These are phyloP conservation scores for Euphorbia corollata DNA, from an alignment of 441 rosid species.

Conservation along the genomic window DNA sequence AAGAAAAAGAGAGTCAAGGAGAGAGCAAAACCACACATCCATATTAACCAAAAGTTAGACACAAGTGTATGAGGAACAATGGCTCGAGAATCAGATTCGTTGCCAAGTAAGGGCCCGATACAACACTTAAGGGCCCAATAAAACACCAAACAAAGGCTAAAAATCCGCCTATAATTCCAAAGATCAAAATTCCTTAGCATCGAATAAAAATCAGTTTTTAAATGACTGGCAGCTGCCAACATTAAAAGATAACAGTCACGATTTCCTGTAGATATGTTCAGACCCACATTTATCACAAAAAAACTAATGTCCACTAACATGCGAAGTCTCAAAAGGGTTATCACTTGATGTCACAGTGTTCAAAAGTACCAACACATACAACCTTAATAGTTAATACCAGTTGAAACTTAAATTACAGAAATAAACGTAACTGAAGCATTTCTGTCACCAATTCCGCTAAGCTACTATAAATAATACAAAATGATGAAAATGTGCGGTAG, in stretches of 20 bases:
- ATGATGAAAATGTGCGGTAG: not conserved
- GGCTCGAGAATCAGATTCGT: not conserved
- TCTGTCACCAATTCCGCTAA: not conserved
- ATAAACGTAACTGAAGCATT: not conserved
- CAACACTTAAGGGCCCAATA: constrained; percentile 5
- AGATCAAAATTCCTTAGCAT: not conserved
- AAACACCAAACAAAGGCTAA: not conserved
- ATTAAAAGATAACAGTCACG: not conserved
- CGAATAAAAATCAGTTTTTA: not conserved
- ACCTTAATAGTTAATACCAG: not conserved
- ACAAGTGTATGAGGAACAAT: not conserved
- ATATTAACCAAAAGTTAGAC: not conserved
- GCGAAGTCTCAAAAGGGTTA: not conserved
- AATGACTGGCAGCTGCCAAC: not conserved
- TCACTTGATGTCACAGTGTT: not conserved
- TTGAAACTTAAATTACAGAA: not conserved
- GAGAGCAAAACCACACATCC: not conserved
- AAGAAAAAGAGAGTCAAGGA: not conserved
- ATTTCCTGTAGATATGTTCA: not conserved
- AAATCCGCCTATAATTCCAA: not conserved
- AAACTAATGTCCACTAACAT: not conserved
- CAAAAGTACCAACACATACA: not conserved
- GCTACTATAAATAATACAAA: not conserved
- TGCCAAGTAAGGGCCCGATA: constrained; percentile 1
- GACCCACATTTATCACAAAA: not conserved